Conservation (phyloP, 306 rosid species). For the Quercus aquifolioides region DNA sequence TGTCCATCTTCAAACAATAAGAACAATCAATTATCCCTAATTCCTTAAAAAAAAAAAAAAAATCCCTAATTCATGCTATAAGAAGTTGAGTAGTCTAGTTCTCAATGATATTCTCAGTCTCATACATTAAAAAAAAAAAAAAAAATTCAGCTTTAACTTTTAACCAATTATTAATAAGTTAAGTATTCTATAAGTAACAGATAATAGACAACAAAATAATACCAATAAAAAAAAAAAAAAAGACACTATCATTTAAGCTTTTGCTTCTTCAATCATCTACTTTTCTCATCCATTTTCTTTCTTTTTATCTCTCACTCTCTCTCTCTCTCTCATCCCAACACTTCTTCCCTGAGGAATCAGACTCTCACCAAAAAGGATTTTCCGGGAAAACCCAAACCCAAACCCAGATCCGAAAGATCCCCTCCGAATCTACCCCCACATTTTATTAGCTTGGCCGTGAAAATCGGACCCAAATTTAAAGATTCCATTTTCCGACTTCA, state of each 20-base stretch:
- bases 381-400: conserved; percentile 28
- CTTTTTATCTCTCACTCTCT: neutral
- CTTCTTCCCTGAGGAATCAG: conserved; percentile 2
- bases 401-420: conserved; percentile 50
- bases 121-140: too few relatives aligned
- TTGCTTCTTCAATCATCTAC: conserved; percentile 25
- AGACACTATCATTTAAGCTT: conserved; percentile 11
- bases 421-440: conserved; percentile 17
- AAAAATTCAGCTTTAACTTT: neutral
- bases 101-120: too few relatives aligned
- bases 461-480: conserved; percentile 24
- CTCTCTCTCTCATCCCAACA: neutral
- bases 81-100: too few relatives aligned
- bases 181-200: neutral
- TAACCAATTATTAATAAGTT: neutral
- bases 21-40: too few relatives aligned
- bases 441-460: neutral
- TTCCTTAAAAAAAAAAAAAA: too few relatives aligned
- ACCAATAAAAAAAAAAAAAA: neutral
- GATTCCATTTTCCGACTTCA: conserved; percentile 15
- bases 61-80: too few relatives aligned
- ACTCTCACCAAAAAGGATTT: conserved; percentile 1
- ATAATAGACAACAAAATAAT: neutral
- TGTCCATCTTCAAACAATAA: too few relatives aligned
- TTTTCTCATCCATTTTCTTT: conserved; percentile 21